Conservation (phyloP, 345 rosid genomes). For the Eucalyptus urophylla region DNA sequence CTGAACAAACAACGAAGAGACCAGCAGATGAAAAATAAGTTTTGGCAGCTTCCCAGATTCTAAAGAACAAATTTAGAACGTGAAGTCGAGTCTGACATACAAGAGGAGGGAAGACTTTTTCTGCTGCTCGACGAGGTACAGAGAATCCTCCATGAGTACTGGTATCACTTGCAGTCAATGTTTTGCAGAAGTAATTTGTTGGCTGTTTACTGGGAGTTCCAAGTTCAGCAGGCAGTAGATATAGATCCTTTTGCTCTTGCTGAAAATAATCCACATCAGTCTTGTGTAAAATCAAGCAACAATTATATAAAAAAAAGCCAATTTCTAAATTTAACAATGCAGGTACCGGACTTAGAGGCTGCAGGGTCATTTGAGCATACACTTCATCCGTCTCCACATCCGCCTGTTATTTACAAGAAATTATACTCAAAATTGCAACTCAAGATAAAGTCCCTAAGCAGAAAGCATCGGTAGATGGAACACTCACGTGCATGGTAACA, state of each 20-base stretch:
- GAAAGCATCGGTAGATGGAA: not conserved
- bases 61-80: not conserved
- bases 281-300: not conserved
- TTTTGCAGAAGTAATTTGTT: slow-evolving; percentile 38
- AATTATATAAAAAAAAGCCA: not conserved
- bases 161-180: slow-evolving; percentile 41
- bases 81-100: slow-evolving; percentile 5
- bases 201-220: slow-evolving; percentile 35
- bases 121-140: slow-evolving; percentile 49
- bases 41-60: not conserved
- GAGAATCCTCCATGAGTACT: slow-evolving; percentile 53
- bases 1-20: not conserved
- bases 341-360: slow-evolving; percentile 43
- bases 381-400: slow-evolving; percentile 78
- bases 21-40: not conserved
- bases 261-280: not conserved
- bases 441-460: not conserved
- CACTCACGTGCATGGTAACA: slow-evolving; percentile 57
- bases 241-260: slow-evolving; percentile 39
- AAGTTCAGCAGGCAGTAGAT: slow-evolving; percentile 25
- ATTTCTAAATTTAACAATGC: not conserved
- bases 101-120: slow-evolving; percentile 45
- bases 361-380: slow-evolving; percentile 74
- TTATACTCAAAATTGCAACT: not conserved
- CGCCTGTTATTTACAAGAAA: slow-evolving; percentile 27